phyloP scores from a whole-genome alignment of 2,329 filamentous ascomycete genomes.

The Diaporthe humulicola region DNA sequence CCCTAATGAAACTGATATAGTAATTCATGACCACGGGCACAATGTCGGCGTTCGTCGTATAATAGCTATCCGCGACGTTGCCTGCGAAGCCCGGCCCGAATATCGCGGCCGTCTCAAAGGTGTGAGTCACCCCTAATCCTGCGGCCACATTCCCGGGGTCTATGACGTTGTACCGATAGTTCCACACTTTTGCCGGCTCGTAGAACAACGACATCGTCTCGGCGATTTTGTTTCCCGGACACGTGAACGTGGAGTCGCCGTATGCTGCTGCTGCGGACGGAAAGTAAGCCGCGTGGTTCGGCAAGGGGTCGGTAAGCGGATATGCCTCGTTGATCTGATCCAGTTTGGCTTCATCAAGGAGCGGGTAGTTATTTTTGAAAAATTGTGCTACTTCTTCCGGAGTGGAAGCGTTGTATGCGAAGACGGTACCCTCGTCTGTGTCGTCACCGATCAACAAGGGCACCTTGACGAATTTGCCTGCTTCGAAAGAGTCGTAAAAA shows the following conservation, averaged over 20 bases:
- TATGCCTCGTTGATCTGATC: slow-evolving; percentile 54
- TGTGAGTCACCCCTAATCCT: slow-evolving; percentile 63
- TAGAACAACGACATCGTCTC: slow-evolving; percentile 63
- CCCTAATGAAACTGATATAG: slow-evolving; percentile 63
- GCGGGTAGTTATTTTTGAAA: slow-evolving; percentile 61
- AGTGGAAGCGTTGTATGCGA: slow-evolving; percentile 54
- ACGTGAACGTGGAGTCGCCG: slow-evolving; percentile 61
- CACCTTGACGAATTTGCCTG: slow-evolving; percentile 66
- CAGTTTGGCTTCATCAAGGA: slow-evolving; percentile 52
- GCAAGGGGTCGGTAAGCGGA: slow-evolving; percentile 50
- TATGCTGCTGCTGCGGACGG: slow-evolving; percentile 57
- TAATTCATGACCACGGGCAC: slow-evolving; percentile 64
- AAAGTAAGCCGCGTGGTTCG: slow-evolving; percentile 58
- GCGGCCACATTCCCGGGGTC: slow-evolving; percentile 51
- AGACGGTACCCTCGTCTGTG: slow-evolving; percentile 62
- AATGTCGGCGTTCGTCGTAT: slow-evolving; percentile 58
- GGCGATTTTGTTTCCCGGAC: slow-evolving; percentile 57
- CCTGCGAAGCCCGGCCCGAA: slow-evolving; percentile 58
- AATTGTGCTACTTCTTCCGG: slow-evolving; percentile 53
- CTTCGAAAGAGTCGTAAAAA: slow-evolving; percentile 55
- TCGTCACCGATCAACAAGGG: slow-evolving; percentile 64
- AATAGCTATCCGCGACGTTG: slow-evolving; percentile 53
- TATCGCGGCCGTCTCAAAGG: slow-evolving; percentile 61
- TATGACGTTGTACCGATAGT: slow-evolving; percentile 63
- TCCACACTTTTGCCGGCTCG: slow-evolving; percentile 55